Base-by-base conservation (phyloP, 768 basidiomycete genomes). In the Tylopilus subfusipes region DNA sequence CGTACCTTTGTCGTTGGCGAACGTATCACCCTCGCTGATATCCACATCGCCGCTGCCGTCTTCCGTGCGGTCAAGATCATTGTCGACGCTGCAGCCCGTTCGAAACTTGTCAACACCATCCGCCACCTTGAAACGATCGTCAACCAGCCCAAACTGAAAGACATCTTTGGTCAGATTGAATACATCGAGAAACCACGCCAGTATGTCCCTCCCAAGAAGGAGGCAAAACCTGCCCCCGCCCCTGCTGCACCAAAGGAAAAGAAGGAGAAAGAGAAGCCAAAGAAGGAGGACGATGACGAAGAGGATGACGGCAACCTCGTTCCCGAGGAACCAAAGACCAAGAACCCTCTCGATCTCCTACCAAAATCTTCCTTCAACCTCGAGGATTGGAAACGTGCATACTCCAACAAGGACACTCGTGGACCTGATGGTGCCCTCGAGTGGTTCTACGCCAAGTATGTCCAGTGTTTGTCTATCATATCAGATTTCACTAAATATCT, bases 391-490 rank as follows among this genome's bases (percentile, higher is more conserved):
- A 98, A 98, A 73, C 86, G 92, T 42, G 88, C 90, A 42, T 99
- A 98, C 80, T 97, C 94, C 65, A 98, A 98, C 87, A 86, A 88
- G 72, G 94, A 98, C n/a, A 98, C 95, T 36, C 85, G 90, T 51
- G 92, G 90, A 34, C 61, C 88, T 18, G 84, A 73, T 42, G 94
- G 90, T 58, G 72, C 93, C 48, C 65, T 99, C 36, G 93, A 97
- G 72, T 98, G 96, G 97, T 88, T 99, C 83, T 95, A 97, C 78
- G 71, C 93, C 72, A 86, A 97, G 92, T 95, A 63, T 53, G 88
- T 53, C 16, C 4, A 18, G 9, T 29, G 5, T 22, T 50, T 3
- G 12, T 3, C 39, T 48, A 22, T 27, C 30, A 39, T 45, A 22
- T 2, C 4, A 16, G 12, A 40, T 29, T 10, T 25, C 22, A 12